Conservation (phyloP, 192 early-diverging fungal species). For the Backusella australiensis region DNA sequence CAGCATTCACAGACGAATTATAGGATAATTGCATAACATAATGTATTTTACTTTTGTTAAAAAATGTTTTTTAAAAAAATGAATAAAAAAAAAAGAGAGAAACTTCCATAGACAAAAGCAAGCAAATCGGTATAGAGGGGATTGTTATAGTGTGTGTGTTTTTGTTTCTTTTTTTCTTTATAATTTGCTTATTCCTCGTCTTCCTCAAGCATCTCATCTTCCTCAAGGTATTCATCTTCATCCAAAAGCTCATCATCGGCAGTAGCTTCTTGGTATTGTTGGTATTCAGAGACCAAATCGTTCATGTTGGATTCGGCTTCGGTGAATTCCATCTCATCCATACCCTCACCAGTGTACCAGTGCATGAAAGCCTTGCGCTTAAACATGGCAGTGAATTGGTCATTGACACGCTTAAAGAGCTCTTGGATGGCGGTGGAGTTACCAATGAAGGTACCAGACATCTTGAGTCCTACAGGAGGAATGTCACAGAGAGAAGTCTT, state of each 20-base stretch:
- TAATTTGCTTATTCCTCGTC: neutral
- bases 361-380: constrained; percentile 88
- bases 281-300: constrained; percentile 21
- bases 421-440: constrained; percentile 89
- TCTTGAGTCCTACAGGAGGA: constrained; percentile 78
- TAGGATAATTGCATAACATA: neutral
- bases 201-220: constrained; percentile 24
- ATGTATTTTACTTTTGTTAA: constrained; percentile 1
- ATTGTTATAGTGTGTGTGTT: neutral
- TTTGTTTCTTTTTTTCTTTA: neutral
- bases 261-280: constrained; percentile 75
- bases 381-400: constrained; percentile 88
- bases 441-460: constrained; percentile 88
- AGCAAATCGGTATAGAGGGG: neutral
- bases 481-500: constrained; percentile 85
- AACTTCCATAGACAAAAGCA: neutral
- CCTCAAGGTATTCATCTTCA: constrained; percentile 51
- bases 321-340: constrained; percentile 95
- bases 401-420: constrained; percentile 81
- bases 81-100: neutral
- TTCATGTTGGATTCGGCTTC: constrained; percentile 57
- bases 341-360: constrained; percentile 92
- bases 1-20: neutral
- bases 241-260: constrained; percentile 57
- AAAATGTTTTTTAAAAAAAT: neutral